These are phyloP conservation scores for Perilla frutescens DNA, from an alignment of 257 asterid genomes.

Conservation along the genomic window DNA sequence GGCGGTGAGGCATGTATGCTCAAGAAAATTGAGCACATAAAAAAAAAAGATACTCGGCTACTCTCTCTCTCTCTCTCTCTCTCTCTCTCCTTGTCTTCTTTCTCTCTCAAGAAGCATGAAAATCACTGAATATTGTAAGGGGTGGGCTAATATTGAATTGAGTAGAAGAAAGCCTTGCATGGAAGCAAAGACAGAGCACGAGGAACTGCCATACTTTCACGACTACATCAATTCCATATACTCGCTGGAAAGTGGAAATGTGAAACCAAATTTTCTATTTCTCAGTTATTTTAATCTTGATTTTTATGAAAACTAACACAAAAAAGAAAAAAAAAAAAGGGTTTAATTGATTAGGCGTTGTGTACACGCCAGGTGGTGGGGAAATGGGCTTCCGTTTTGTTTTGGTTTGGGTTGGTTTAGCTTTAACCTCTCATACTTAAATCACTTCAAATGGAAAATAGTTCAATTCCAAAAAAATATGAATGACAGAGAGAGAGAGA, in stretches of 20 bases:
- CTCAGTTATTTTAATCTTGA: not conserved
- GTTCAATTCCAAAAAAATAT: too few species aligned
- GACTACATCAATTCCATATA: conserved; percentile 23
- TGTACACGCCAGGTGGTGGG: conserved; percentile 28
- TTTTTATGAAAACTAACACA: not conserved
- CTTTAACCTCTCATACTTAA: not conserved
- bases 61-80: not conserved
- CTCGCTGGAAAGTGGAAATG: conserved; percentile 34
- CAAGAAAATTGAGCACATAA: conserved; percentile 16
- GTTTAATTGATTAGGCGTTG: conserved; percentile 27
- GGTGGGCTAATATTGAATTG: conserved; percentile 31
- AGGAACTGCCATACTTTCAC: conserved; percentile 35
- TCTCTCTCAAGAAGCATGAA: conserved; percentile 16
- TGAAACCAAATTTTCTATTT: not conserved
- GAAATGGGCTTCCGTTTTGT: conserved; percentile 16
- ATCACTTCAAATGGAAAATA: too few species aligned
- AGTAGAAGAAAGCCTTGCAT: conserved; percentile 56
- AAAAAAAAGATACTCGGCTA: too few species aligned
- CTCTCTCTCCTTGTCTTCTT: not conserved
- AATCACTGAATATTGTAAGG: conserved; percentile 10
- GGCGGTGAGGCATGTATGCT: conserved; percentile 31
- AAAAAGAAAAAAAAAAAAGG: not conserved
- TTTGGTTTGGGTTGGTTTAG: not conserved
- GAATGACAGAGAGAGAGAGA: not conserved
- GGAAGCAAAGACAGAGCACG: conserved; percentile 58